Percentiles rank a stretch among this genome's conserved stretches.
phyloP scores from a whole-genome alignment of 176 grass and related monocot genomes.

The Otatea glauca region DNA sequence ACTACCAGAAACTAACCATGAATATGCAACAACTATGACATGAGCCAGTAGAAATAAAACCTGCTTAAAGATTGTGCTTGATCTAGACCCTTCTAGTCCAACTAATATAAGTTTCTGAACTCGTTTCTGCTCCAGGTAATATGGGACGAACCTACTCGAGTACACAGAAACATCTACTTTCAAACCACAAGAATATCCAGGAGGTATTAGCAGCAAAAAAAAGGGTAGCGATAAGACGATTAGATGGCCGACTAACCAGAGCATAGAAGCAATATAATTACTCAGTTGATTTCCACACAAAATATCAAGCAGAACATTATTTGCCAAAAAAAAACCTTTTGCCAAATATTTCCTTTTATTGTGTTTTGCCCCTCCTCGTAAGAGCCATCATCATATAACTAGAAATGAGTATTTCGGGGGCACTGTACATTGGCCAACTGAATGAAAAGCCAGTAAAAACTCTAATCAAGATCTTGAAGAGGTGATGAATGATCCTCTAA shows the following conservation, averaged over 20 bases:
- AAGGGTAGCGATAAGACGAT: slow-evolving; percentile 58
- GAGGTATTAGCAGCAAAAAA: slow-evolving; percentile 65
- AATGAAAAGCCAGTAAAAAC: slow-evolving; percentile 52
- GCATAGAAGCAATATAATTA: slow-evolving; percentile 6
- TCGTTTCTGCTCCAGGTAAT: slow-evolving; percentile 67
- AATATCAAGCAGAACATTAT: slow-evolving; percentile 6
- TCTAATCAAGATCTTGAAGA: slow-evolving; percentile 48
- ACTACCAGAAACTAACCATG: slow-evolving; percentile 5
- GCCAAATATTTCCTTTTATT: slow-evolving; percentile 77
- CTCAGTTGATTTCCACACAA: slow-evolving; percentile 1
- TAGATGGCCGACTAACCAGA: slow-evolving; percentile 56
- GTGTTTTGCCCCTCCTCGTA: slow-evolving; percentile 86
- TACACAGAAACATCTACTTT: slow-evolving; percentile 46
- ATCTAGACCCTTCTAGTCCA: slow-evolving; percentile 61
- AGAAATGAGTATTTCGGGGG: slow-evolving; percentile 77
- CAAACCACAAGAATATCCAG: slow-evolving; percentile 37
- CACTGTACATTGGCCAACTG: slow-evolving; percentile 83
- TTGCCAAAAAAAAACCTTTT: slow-evolving; percentile 55
- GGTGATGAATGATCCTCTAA: slow-evolving; percentile 43
- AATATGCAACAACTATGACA: background rate
- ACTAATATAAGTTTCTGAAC: slow-evolving; percentile 69
- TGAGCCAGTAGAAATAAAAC: slow-evolving; percentile 36
- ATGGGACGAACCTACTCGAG: slow-evolving; percentile 49
- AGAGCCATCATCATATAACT: slow-evolving; percentile 80
- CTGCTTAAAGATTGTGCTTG: slow-evolving; percentile 78